Base-by-base conservation (phyloP, 148 eudicot genomes). In the Vaccinium macrocarpon region DNA sequence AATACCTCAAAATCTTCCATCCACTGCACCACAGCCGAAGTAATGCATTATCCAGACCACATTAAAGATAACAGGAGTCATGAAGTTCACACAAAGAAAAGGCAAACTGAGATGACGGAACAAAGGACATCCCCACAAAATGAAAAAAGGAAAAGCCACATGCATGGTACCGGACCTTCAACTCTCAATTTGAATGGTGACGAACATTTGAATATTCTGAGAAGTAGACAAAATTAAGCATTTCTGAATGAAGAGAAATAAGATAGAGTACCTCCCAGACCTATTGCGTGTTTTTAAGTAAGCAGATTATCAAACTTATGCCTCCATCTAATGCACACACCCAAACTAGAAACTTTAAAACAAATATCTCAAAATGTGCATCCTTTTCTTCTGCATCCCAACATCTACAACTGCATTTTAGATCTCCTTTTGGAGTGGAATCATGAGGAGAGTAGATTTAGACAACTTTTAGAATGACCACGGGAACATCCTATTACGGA, bases 1-100 rank as follows among this genome's bases (percentile, higher is more conserved):
- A 97, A 97, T 32, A 85, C 93, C 92, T 93, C 98, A 84, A 95
- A 93, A 89, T 97, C 98, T 87, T 91, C 91, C 98, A 97, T 96
- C 98, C 99, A 96, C 99, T 96, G 90, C 84, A 89, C 21, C 61
- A 68, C 77, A 88, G 13, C 25, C 71, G 38, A 27, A 73, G 18
- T 71, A 81, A 29, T 42, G 7, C 66, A 78, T 15, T n/a, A 52
- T 50, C 23, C 52, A 55, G 66, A n/a, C 53, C 56, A 48, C n/a
- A 49, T 42, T 62, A 48, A 81, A 81, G 48, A 81, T 19, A 49
- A 46, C 19, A 42, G 13, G 38, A 61, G 10, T 1, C 82, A 50
- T 42, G 32, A 42, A 35, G 51, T 27, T 15, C 11, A 81, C 10
- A 68, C 4, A 81, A 27, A 23, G 50, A 64, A 48, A 38, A 80